Base-by-base conservation (phyloP, 208 protist genomes). In the Crithidia acanthocephali region DNA sequence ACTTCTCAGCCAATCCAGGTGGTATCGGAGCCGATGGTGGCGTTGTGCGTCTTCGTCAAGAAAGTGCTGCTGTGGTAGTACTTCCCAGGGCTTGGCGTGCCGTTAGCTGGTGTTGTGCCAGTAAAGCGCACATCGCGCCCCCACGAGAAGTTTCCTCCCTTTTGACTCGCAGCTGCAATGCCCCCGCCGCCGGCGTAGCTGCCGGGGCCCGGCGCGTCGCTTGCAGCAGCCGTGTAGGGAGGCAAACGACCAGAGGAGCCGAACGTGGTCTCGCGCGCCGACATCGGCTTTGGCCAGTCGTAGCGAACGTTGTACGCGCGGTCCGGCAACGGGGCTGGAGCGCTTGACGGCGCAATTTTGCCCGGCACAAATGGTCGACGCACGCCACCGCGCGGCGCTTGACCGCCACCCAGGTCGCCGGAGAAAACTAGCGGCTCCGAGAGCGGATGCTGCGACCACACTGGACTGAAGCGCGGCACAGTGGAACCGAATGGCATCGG, bases 41-140 rank as follows among this genome's bases (percentile, higher is more conserved):
- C 64, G 58, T 96, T 96, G 81, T 90, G 83, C 3, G 88, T 85
- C 47, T 92, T 94, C n/a, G 78, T 93, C n/a, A 92, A 57, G 50
- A 94, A 83, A 5, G 87, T 94, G 51, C 81, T 88, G 30, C 84
- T 71, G 61, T 87, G 76, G 63, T 87, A 83, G 71, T 90, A 93
- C 45, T 81, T 74, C 8, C 87, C 89, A 47, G 85, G 75, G 23
- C 83, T 87, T 52, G 77, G 79, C 16, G 32, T 47, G 22, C 66
- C 76, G 22, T 58, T 72, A 11, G 62, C 32, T 35, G 78, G 68
- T 5, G 47, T 16, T 11, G 32, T 67, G 0, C 33, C 28, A 25
- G 78, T 63, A 74, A 92, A 94, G 37, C 91, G 89, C 66, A 86
- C 80, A 69, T 93, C 86, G 32, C 65, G 81, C 30, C 80, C 79